Base-by-base conservation (phyloP, 2,329 filamentous ascomycete species). In the Fusarium sp. region DNA sequence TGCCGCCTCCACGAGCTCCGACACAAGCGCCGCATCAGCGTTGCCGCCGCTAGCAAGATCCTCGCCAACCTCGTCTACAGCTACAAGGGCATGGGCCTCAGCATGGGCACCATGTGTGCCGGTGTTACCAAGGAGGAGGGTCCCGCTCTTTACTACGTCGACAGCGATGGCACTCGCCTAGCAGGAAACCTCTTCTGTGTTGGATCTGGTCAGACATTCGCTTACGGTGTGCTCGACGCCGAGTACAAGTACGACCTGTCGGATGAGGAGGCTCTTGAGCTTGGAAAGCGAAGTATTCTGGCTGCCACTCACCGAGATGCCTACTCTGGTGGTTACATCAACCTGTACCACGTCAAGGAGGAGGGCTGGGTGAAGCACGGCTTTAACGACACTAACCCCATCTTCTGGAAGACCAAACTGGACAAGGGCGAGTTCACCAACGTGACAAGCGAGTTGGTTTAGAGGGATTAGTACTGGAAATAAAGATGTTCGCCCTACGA, bases 321-420 rank as follows among this genome's bases (percentile, higher is more conserved):
- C n/a, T 99, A 92, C 88, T 98, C 96, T 25, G 96, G 96, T 86
- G 96, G 96, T 74, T 98, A 90, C 85, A 98, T 99, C 88, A 99
- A 99, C 85, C 81, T 98, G 79, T 99, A 99, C 84, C 96, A 99
- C 79, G 95, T 99, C 80, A 98, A 98, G 90, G 95, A 99, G 86
- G 92, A 94, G 71, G 96, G 96, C 76, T 99, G 96, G 96, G 95
- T 97, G 78, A 97, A 97, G 89, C 95, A 98, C 80, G 96, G 96
- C 69, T 99, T 99, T 88, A 94, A 87, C 79, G 96, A 99, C 83
- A 98, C 95, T 76, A 98, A 98, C 86, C 95, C 95, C 46, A 97
- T 98, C 80, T 99, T 99, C 91, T 99, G 96, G 96, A 92, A 97
- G 87, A 98, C 95, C 52, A 99, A 99, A 90, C 84, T 99, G 78